phyloP scores from a whole-genome alignment of 768 basidiomycete genomes.

The Chalciporus piperatus region DNA sequence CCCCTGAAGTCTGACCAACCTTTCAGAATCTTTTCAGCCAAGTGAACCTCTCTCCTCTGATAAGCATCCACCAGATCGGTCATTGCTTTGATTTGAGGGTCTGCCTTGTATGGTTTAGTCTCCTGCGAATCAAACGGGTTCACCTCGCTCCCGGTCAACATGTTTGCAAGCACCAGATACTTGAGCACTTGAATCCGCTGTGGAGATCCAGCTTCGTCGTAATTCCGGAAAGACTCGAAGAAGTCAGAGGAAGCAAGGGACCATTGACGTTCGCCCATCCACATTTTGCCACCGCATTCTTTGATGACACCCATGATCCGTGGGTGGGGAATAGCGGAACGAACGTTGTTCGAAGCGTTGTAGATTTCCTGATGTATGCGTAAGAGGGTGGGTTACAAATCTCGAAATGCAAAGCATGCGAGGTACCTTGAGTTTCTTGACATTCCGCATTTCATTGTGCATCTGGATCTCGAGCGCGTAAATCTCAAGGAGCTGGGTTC shows the following conservation, averaged over 20 bases:
- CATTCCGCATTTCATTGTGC: conserved; percentile 96
- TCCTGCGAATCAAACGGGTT: conserved; percentile 99
- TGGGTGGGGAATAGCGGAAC: conserved; percentile 96
- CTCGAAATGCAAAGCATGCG: neutral
- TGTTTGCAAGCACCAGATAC: conserved; percentile 95
- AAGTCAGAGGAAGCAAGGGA: conserved; percentile 96
- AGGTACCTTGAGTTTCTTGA: conserved; percentile 88
- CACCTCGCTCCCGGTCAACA: conserved; percentile 97
- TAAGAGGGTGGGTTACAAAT: neutral
- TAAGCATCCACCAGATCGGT: conserved; percentile 96
- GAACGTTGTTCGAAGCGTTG: conserved; percentile 88
- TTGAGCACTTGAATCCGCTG: conserved; percentile 98
- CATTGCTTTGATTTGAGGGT: conserved; percentile 97
- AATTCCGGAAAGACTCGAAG: conserved; percentile 98
- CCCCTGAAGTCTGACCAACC: conserved; percentile 45
- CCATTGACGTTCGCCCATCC: conserved; percentile 99
- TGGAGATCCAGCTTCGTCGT: conserved; percentile 95
- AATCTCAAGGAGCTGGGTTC: conserved; percentile 92
- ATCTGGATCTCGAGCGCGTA: conserved; percentile 99
- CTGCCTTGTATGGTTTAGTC: conserved; percentile 96
- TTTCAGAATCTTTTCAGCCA: conserved; percentile 93
- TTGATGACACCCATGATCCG: conserved; percentile 99
- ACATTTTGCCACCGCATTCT: conserved; percentile 99
- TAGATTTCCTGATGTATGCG: conserved; percentile 82
- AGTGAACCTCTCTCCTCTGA: conserved; percentile 92